phyloP scores from a whole-genome alignment of 352 stramenopile genomes.

The Phytophthora uliginosa region DNA sequence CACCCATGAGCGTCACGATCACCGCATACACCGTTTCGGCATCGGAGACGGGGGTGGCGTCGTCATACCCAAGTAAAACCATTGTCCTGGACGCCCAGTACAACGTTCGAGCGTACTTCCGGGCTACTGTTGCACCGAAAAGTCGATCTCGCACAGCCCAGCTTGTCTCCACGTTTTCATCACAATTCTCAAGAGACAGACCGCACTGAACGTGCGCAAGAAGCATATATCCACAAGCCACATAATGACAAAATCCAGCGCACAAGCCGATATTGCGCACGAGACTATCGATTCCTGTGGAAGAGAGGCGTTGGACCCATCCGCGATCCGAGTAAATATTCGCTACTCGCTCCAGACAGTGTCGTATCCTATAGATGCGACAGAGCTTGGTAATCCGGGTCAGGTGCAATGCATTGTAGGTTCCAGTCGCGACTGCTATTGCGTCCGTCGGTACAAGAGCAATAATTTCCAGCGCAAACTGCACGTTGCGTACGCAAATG shows the following conservation, averaged over 20 bases:
- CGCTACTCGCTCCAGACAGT: conserved; percentile 52
- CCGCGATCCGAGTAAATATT: conserved; percentile 62
- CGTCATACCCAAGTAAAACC: conserved; percentile 73
- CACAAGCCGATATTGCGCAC: conserved; percentile 48
- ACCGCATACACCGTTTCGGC: conserved; percentile 67
- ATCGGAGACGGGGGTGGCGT: conserved; percentile 71
- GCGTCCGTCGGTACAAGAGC: conserved; percentile 70
- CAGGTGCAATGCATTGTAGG: conserved; percentile 71
- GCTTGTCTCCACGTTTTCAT: conserved; percentile 52
- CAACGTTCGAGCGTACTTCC: conserved; percentile 64
- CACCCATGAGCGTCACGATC: conserved; percentile 54
- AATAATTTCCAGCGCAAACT: conserved; percentile 58
- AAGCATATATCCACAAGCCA: conserved; percentile 80
- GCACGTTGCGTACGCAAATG: conserved; percentile 15
- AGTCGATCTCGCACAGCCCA: conserved; percentile 75
- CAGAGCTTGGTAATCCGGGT: conserved; percentile 67
- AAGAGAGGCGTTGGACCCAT: conserved; percentile 63
- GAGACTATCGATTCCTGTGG: conserved; percentile 68
- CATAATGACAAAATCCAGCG: conserved; percentile 55
- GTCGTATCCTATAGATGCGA: conserved; percentile 53
- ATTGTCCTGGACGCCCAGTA: conserved; percentile 65
- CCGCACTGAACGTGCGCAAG: conserved; percentile 71
- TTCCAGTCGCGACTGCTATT: conserved; percentile 38
- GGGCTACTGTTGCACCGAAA: conserved; percentile 43
- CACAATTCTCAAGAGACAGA: conserved; percentile 57